Evolutionary conservation across 176 grass and related monocot species (phyloP), one percentile per base, ranked within the genome.

Genomic region (Musa acuminata): DNA sequence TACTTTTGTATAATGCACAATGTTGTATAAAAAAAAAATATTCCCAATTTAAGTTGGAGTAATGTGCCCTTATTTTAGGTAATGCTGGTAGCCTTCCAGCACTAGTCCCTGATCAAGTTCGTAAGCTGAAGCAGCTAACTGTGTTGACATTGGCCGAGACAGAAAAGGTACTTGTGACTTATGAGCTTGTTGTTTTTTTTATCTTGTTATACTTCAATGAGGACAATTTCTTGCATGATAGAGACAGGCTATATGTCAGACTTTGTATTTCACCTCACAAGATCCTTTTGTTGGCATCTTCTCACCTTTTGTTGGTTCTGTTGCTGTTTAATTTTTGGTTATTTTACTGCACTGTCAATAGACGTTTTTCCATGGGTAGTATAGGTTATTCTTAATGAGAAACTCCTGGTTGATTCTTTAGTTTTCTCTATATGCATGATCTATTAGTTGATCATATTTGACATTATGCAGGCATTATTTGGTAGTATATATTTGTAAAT

Each of bases 61-160:
- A 43, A 9, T 43, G 11, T 68, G 2, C 19, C 16, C 20, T 52
- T 52, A 22, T 55, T 29, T 13, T 80, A 99, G 96, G 86, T 81
- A 95, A 91, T 91, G 82, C 84, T 78, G 79, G 80, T 67, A 79
- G 58, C 62, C 88, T 99, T 72, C 96, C 91, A 70, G 64, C 82
- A n/a, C 58, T 99, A 69, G 81, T 94, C 48, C 88, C 88, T 79
- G 88, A 99, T 81, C 96, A 99, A 91, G 72, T 77, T 52, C 87
- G 71, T 67, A 99, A 99, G 84, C 84, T 99, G 74, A 91, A 95
- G 82, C 96, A 99, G 75, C 86, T 99, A 43, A 99, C 78, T 27
- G 91, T 99, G 73, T 80, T 99, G 84, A 89, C 96, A 74, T 52
- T 99, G 60, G 91, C 96, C 64, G 91, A 99, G 79, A 94, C 86